A percentile compares a stretch with the other conserved stretches of the same genome.
phyloP scores from a whole-genome alignment of 164 flowering plant species.

The Annona squamosa region DNA sequence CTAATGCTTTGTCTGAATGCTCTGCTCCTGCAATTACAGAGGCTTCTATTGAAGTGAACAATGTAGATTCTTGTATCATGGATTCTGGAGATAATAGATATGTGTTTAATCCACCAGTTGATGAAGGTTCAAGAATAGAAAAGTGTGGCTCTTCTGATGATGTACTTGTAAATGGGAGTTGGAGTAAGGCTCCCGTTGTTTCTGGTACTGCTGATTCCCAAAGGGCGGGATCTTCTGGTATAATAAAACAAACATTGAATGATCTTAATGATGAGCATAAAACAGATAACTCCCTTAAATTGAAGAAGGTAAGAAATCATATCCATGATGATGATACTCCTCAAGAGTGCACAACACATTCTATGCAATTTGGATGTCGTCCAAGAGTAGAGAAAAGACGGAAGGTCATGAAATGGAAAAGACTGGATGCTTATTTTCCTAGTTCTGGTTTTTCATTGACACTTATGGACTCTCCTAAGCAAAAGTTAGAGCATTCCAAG shows the following conservation, averaged over 20 bases:
- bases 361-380: slow-evolving; percentile 11
- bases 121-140: slow-evolving; percentile 51
- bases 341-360: slow-evolving; percentile 13
- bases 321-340: slow-evolving; percentile 7
- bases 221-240: slow-evolving; percentile 12
- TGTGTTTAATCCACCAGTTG: slow-evolving; percentile 22
- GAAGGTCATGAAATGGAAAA: slow-evolving; percentile 31
- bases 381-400: slow-evolving; percentile 25
- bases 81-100: slow-evolving; percentile 25
- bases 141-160: slow-evolving; percentile 52
- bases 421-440: slow-evolving; percentile 23
- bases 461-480: slow-evolving; percentile 11
- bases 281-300: slow-evolving; percentile 25
- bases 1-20: slow-evolving; percentile 46
- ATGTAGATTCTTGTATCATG: slow-evolving; percentile 30
- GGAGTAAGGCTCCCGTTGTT: slow-evolving; percentile 25
- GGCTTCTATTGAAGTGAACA: slow-evolving; percentile 35
- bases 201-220: slow-evolving; percentile 12
- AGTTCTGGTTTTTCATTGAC: slow-evolving; percentile 17
- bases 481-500: slow-evolving; percentile 6
- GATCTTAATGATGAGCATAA: slow-evolving; percentile 36
- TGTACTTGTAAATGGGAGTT: slow-evolving; percentile 30
- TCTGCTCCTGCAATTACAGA: slow-evolving; percentile 55
- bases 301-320: slow-evolving; percentile 25
- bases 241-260: slow-evolving; percentile 16